Conservation (phyloP, 2,329 filamentous ascomycete species). For the Chalara sp. region DNA sequence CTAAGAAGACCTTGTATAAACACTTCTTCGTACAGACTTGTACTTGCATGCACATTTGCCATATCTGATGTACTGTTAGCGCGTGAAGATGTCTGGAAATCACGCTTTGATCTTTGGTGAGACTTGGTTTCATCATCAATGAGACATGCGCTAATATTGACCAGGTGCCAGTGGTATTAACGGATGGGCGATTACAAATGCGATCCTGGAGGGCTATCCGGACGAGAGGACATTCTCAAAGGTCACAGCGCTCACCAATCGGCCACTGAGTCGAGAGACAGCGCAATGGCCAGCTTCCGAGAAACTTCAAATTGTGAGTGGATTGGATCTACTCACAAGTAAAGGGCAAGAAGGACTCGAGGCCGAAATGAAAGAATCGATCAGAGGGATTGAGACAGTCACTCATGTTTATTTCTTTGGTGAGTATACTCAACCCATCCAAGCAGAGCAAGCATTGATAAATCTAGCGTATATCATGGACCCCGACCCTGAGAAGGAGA, state of each 20-base stretch:
- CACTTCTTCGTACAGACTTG: background rate
- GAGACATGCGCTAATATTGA: background rate
- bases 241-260: slow-evolving; percentile 26
- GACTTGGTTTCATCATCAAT: background rate
- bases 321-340: slow-evolving; percentile 30
- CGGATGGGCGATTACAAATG: slow-evolving; percentile 27
- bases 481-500: slow-evolving; percentile 7
- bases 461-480: slow-evolving; percentile 13
- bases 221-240: slow-evolving; percentile 20
- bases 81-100: slow-evolving; percentile 4
- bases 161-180: slow-evolving; percentile 26
- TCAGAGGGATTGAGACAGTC: slow-evolving; percentile 28
- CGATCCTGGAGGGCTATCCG: slow-evolving; percentile 23
- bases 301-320: slow-evolving; percentile 29
- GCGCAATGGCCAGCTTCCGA: slow-evolving; percentile 15
- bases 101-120: slow-evolving; percentile 25
- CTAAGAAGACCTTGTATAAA: background rate
- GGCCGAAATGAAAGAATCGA: slow-evolving; percentile 7
- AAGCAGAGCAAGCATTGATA: background rate
- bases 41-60: background rate
- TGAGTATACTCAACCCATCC: background rate
- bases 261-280: slow-evolving; percentile 14
- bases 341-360: slow-evolving; percentile 24
- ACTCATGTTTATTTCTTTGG: slow-evolving; percentile 36
- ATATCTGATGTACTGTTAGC: background rate